phyloP scores from a whole-genome alignment of 2,329 filamentous ascomycete species.

The Colletotrichum somersetense region DNA sequence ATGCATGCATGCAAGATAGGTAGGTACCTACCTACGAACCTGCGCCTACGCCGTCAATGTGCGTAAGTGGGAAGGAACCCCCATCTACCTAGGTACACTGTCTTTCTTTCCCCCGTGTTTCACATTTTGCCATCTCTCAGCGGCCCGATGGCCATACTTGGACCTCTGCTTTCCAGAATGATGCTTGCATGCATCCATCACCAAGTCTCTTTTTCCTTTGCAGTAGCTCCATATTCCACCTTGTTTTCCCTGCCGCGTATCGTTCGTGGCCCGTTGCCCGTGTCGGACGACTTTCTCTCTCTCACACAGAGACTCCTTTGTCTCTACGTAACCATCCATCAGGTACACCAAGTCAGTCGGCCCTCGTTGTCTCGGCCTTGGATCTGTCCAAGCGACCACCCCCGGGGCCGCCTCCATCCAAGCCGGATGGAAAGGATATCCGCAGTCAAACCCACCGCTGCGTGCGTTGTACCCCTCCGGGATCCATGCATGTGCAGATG shows the following conservation, averaged over 20 bases:
- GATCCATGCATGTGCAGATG: constrained; percentile 2
- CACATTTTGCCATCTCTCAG: constrained; percentile 24
- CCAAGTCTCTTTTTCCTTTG: constrained; percentile 5
- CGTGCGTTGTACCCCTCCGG: constrained; percentile 30
- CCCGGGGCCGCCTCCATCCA: constrained; percentile 18
- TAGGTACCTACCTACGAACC: too few species aligned
- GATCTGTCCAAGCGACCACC: constrained; percentile 29
- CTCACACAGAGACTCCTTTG: background rate
- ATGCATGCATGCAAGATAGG: too few species aligned
- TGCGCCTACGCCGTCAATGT: background rate
- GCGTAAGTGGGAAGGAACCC: background rate
- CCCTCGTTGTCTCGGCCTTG: constrained; percentile 23
- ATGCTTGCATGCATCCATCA: constrained; percentile 18
- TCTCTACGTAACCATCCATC: background rate
- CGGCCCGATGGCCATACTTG: constrained; percentile 26
- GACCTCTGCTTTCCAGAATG: constrained; percentile 11
- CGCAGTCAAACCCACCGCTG: constrained; percentile 32
- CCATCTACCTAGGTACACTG: background rate
- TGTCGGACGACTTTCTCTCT: background rate
- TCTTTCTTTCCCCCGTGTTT: constrained; percentile 31
- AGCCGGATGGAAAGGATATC: constrained; percentile 22
- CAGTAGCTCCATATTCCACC: constrained; percentile 15
- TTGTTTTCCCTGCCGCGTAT: background rate
- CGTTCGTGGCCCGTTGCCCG: background rate
- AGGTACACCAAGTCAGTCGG: background rate